These are phyloP conservation scores for Mycena kentingensis DNA, from an alignment of 768 basidiomycete species.

Conservation along the genomic window DNA sequence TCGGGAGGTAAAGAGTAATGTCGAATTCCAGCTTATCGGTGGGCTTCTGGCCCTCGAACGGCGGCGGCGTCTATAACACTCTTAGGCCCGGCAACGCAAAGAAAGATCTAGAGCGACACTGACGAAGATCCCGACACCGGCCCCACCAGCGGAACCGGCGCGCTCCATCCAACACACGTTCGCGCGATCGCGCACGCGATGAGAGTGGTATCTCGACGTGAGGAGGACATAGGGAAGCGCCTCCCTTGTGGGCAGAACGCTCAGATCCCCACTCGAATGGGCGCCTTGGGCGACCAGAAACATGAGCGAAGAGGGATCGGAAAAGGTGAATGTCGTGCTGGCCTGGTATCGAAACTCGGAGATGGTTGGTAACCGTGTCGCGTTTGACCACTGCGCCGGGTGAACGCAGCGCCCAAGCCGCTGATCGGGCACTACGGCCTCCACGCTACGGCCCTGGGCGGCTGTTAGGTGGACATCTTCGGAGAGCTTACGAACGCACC, in stretches of 20 bases:
- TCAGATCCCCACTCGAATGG: slow-evolving; percentile 20
- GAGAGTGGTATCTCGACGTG: slow-evolving; percentile 6
- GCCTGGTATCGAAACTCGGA: slow-evolving; percentile 7
- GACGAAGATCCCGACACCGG: slow-evolving; percentile 37
- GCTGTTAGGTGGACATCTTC: not conserved
- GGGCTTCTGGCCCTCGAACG: slow-evolving; percentile 15
- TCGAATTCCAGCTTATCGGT: slow-evolving; percentile 23
- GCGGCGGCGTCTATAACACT: slow-evolving; percentile 19
- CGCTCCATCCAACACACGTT: slow-evolving; percentile 34
- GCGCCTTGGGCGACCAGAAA: slow-evolving; percentile 38
- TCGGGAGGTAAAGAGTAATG: slow-evolving; percentile 30
- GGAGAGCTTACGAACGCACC: not conserved
- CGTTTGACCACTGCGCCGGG: slow-evolving; percentile 15
- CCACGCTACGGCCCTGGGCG: not conserved
- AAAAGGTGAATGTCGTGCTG: slow-evolving; percentile 29
- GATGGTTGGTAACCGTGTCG: slow-evolving; percentile 1
- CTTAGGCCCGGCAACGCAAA: not conserved
- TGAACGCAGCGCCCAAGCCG: slow-evolving; percentile 15
- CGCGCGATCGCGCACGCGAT: slow-evolving; percentile 23
- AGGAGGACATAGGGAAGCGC: slow-evolving; percentile 18
- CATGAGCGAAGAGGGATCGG: slow-evolving; percentile 30
- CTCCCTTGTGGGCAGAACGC: slow-evolving; percentile 15
- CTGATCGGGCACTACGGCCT: slow-evolving; percentile 10
- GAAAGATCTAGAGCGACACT: slow-evolving; percentile 1
- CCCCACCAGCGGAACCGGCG: slow-evolving; percentile 25